Percentiles rank a stretch among this genome's conserved stretches.
Conservation (phyloP, 2,329 filamentous ascomycete genomes). For the Apiospora kogelbergensis region DNA sequence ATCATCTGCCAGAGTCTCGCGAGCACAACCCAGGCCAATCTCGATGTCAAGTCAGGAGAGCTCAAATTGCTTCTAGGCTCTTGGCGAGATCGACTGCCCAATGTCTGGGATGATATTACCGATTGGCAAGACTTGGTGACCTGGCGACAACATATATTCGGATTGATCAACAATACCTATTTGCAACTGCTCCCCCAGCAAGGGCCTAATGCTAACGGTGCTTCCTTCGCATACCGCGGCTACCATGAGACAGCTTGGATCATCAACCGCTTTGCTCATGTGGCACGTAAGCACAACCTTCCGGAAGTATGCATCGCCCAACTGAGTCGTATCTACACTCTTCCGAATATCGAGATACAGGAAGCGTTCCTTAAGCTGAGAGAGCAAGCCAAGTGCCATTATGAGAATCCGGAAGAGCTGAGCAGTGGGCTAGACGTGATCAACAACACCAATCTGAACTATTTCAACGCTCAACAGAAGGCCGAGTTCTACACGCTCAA, state of each 20-base stretch:
- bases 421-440: conserved; percentile 95
- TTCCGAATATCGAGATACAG: conserved; percentile 99
- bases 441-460: conserved; percentile 98
- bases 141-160: conserved; percentile 98
- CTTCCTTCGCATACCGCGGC: conserved; percentile 93
- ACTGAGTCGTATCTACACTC: conserved; percentile 94
- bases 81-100: conserved; percentile 93
- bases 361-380: conserved; percentile 96
- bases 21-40: conserved; percentile 77
- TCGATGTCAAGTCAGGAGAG: conserved; percentile 94
- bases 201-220: conserved; percentile 79
- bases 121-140: conserved; percentile 99
- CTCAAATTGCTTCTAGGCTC: conserved; percentile 90
- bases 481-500: conserved; percentile 99
- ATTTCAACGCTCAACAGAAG: conserved; percentile 94
- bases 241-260: conserved; percentile 99
- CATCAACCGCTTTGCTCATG: conserved; percentile 97
- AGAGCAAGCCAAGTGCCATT: conserved; percentile 99
- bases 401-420: conserved; percentile 91
- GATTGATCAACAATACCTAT: conserved; percentile 93
- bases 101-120: conserved; percentile 99
- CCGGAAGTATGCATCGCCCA: conserved; percentile 97
- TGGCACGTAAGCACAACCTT: conserved; percentile 93
- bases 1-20: conserved; percentile 92
- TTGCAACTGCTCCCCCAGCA: conserved; percentile 79